phyloP scores from a whole-genome alignment of 257 asterid genomes.

The Coffea canephora region DNA sequence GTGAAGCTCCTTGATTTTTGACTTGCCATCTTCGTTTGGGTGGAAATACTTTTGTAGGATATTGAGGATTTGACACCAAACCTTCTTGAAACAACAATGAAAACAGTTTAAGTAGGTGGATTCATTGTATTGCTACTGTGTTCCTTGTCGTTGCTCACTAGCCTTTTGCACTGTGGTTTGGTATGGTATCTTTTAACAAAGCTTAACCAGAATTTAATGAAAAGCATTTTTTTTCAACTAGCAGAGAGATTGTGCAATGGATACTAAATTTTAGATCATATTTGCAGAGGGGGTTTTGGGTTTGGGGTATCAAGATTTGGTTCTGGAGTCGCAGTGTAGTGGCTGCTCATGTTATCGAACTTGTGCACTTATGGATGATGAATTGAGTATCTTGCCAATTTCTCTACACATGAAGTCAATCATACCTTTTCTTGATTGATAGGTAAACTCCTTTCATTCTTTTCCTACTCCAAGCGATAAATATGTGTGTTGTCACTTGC shows the following conservation, averaged over 20 bases:
- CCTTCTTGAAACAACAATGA: conserved; percentile 95
- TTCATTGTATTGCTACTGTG: conserved; percentile 81
- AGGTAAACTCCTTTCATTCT: conserved; percentile 40
- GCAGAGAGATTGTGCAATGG: neutral
- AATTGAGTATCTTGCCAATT: conserved; percentile 80
- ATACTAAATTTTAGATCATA: too few relatives aligned
- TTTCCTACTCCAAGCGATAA: neutral
- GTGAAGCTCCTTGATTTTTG: neutral
- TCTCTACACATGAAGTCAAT: conserved; percentile 89
- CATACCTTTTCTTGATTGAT: conserved; percentile 46
- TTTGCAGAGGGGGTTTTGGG: neutral
- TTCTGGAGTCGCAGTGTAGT: neutral
- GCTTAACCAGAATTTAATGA: too few relatives aligned
- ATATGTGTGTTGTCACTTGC: neutral
- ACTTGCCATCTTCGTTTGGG: neutral
- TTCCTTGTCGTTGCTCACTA: conserved; percentile 77
- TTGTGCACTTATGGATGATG: conserved; percentile 70
- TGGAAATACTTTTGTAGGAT: conserved; percentile 43
- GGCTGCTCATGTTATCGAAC: neutral
- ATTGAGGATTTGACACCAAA: conserved; percentile 98
- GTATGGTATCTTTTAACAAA: conserved; percentile 27
- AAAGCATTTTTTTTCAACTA: neutral
- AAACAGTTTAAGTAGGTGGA: conserved; percentile 99
- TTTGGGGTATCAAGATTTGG: too few relatives aligned
- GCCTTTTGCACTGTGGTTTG: conserved; percentile 90